These are phyloP conservation scores for Fonsecaea nubica DNA, from an alignment of 2,329 filamentous ascomycete genomes.

Conservation along the genomic window DNA sequence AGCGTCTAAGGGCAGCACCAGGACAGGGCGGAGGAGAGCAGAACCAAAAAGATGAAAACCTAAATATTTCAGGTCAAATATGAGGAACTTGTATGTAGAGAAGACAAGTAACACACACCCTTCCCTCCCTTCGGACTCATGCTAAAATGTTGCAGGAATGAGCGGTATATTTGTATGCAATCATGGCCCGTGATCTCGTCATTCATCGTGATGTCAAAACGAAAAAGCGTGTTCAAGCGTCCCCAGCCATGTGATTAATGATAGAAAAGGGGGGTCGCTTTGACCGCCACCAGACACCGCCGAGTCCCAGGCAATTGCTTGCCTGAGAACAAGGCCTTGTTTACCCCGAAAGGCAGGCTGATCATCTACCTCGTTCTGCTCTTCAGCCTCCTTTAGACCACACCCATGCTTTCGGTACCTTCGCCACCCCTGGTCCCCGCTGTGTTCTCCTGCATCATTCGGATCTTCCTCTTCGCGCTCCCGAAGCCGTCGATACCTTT, in stretches of 20 bases:
- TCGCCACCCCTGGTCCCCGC: slow-evolving; percentile 32
- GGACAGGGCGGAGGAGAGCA: not conserved
- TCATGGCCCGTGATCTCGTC: not conserved
- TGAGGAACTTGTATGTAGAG: too few species aligned
- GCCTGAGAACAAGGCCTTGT: not conserved
- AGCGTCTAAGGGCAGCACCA: not conserved
- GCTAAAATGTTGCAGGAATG: not conserved
- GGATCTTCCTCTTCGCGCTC: slow-evolving; percentile 79
- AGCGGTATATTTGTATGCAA: not conserved
- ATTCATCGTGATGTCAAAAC: not conserved
- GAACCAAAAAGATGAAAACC: not conserved
- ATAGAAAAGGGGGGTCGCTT: not conserved
- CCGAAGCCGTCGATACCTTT: slow-evolving; percentile 78
- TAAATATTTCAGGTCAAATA: too few species aligned
- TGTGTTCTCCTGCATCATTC: slow-evolving; percentile 32
- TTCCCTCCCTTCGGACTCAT: too few species aligned
- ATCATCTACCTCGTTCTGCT: not conserved
- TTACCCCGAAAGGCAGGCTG: not conserved
- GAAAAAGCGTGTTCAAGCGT: not conserved
- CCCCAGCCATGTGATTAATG: not conserved
- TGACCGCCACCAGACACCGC: not conserved
- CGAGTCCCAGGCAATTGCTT: not conserved
- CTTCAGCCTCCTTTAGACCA: slow-evolving; percentile 24
- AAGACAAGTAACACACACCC: too few species aligned
- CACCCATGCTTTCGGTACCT: slow-evolving; percentile 35